Evolutionary conservation across 2,329 filamentous ascomycete genomes (phyloP), one percentile per base, ranked within the genome.

Genomic region (Fusarium udum): DNA sequence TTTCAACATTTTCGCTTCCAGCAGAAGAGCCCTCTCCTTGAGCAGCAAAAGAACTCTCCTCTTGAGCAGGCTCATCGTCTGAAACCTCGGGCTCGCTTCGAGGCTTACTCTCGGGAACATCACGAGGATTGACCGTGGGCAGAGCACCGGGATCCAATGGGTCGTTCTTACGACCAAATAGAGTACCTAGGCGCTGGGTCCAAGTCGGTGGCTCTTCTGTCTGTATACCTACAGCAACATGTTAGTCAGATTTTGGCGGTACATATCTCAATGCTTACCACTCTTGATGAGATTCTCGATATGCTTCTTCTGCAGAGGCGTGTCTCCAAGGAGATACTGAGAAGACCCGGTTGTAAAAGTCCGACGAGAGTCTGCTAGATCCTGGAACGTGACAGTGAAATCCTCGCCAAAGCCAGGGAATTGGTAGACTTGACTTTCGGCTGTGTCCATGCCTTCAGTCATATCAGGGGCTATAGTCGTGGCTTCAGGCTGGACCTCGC

Each of bases 241-340:
- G 46, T 75, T 48, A 65, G 51, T 42, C 36, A 37, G 15, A 32
- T 14, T 14, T 36, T 43, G 11, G 26, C 26, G 18, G n/a, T 43
- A 26, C 4, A 20, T 7, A 20, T 20, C 6, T 39, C n/a, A 18
- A 58, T 36, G 65, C 78, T 73, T 68, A 77, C 79, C 60, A 11
- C 61, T 53, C 22, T 71, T 64, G n/a, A 75, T 37, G 28, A 39
- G 40, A 9, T 67, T 39, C 56, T 81, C 78, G 20, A 82, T 36
- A 15, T 57, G 62, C 48, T 68, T 75, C 65, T 72, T 75, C 68
- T 82, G 79, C 36, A 74, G 53, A 42, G 74, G 75, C 15, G 80
- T 82, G 45, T 80, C 78, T 11, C 80, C 80, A 31, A 71, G 70
- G 76, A 79, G 78, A 57, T 77, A 81, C 56, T 77, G 72, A 18